Percentiles rank a stretch among this genome's conserved stretches.
These are phyloP conservation scores for Phytophthora cajani DNA, from an alignment of 352 stramenopile genomes.

Conservation along the genomic window DNA sequence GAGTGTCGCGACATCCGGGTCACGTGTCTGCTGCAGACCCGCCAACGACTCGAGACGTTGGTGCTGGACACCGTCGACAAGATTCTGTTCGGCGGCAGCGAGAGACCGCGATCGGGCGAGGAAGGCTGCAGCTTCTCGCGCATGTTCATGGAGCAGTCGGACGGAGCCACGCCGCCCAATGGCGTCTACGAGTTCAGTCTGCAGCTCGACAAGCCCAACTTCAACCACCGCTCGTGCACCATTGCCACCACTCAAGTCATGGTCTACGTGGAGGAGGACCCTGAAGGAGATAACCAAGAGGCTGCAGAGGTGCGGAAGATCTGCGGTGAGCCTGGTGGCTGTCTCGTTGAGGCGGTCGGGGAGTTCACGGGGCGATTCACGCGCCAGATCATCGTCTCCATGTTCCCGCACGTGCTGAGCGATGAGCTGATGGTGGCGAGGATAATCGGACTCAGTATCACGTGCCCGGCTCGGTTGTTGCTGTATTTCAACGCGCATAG, in stretches of 20 bases:
- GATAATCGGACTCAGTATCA: slow-evolving; percentile 33
- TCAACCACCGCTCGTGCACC: slow-evolving; percentile 32
- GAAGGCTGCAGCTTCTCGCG: slow-evolving; percentile 38
- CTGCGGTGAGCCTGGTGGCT: slow-evolving; percentile 18
- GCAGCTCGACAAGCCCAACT: slow-evolving; percentile 37
- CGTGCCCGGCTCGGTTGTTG: slow-evolving; percentile 21
- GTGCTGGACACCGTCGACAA: slow-evolving; percentile 27
- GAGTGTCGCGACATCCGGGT: slow-evolving; percentile 31
- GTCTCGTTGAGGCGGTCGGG: slow-evolving; percentile 28
- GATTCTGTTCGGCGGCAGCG: slow-evolving; percentile 31
- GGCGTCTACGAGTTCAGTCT: slow-evolving; percentile 37
- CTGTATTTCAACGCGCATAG: slow-evolving; percentile 29
- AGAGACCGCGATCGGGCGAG: slow-evolving; percentile 18
- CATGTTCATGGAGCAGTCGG: slow-evolving; percentile 38
- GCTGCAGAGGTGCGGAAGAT: slow-evolving; percentile 22
- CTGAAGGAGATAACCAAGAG: slow-evolving; percentile 26
- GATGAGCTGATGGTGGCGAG: slow-evolving; percentile 34
- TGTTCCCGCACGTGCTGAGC: slow-evolving; percentile 34
- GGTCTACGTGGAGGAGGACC: slow-evolving; percentile 27
- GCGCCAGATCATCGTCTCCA: slow-evolving; percentile 32
- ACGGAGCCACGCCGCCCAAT: slow-evolving; percentile 17
- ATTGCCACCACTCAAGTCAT: slow-evolving; percentile 39
- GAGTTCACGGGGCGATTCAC: slow-evolving; percentile 36
- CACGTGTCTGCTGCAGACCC: slow-evolving; percentile 26
- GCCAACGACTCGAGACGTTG: slow-evolving; percentile 20